Evolutionary conservation across 2,329 filamentous ascomycete genomes (phyloP).

Genomic region (Alternaria gansuensis): DNA sequence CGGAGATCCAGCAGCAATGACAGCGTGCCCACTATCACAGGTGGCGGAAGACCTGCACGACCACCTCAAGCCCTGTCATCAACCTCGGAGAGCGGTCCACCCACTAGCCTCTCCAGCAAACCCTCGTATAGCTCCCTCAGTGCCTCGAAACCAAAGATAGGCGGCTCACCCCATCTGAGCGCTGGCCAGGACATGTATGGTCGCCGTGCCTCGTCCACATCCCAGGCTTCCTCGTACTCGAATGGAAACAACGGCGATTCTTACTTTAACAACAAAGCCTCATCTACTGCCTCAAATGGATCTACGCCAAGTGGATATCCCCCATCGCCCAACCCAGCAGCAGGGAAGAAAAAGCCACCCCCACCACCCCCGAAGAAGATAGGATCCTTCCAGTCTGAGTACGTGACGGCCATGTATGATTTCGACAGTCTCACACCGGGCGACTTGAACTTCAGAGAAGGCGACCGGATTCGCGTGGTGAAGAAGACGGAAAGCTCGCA

Average conservation of each 20-base stretch:
- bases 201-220: constrained; percentile 44
- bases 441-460: constrained; percentile 78
- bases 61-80: constrained; percentile 39
- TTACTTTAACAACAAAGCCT: constrained; percentile 55
- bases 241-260: constrained; percentile 44
- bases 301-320: constrained; percentile 32
- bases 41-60: constrained; percentile 37
- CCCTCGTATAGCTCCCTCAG: constrained; percentile 49
- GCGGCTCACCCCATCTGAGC: constrained; percentile 48
- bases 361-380: constrained; percentile 72
- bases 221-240: constrained; percentile 43
- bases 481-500: constrained; percentile 82
- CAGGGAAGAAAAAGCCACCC: constrained; percentile 75
- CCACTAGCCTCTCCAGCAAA: constrained; percentile 45
- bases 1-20: constrained; percentile 48
- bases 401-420: constrained; percentile 76
- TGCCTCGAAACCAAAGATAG: constrained; percentile 46
- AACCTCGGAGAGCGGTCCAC: constrained; percentile 40
- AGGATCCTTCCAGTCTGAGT: constrained; percentile 62
- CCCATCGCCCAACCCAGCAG: constrained; percentile 55
- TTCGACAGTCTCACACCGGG: constrained; percentile 75
- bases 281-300: constrained; percentile 53
- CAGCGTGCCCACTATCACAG: constrained; percentile 43
- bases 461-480: constrained; percentile 77
- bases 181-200: constrained; percentile 43